Evolutionary conservation across 495 filamentous ascomycete species (phyloP).

Genomic region (Xylaria flabelliformis): DNA sequence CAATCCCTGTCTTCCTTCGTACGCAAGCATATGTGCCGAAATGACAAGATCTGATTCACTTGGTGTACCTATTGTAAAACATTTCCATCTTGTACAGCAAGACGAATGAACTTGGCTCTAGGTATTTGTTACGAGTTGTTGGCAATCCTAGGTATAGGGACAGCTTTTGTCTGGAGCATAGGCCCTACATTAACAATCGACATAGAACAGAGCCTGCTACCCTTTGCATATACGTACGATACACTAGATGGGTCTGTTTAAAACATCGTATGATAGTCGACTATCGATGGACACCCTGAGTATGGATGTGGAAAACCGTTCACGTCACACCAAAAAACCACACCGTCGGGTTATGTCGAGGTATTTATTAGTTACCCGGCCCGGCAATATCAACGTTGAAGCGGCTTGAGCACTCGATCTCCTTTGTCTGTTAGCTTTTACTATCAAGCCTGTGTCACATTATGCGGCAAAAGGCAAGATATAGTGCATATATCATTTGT

Average conservation of each 20-base stretch:
- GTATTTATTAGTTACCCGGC: background rate
- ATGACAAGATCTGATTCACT: background rate
- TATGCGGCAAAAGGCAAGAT: slow-evolving; percentile 3
- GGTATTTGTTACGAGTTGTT: background rate
- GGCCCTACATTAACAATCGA: background rate
- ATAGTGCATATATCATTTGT: background rate
- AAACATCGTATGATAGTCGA: slow-evolving; percentile 7
- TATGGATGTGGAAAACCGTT: slow-evolving; percentile 3
- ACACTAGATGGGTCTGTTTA: background rate
- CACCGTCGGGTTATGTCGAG: background rate
- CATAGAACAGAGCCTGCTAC: background rate
- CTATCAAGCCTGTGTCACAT: background rate
- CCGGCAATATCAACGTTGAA: background rate
- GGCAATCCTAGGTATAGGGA: background rate
- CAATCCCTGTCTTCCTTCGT: background rate
- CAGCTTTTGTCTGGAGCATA: background rate
- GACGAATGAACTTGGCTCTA: background rate
- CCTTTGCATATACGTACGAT: background rate
- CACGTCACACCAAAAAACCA: slow-evolving; percentile 7
- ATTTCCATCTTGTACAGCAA: background rate
- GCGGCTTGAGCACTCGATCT: background rate
- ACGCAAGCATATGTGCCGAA: background rate
- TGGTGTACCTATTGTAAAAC: background rate
- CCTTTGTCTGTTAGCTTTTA: background rate
- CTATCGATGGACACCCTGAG: slow-evolving; percentile 11